phyloP scores from a whole-genome alignment of 768 basidiomycete genomes.

The Mycena alexandri region DNA sequence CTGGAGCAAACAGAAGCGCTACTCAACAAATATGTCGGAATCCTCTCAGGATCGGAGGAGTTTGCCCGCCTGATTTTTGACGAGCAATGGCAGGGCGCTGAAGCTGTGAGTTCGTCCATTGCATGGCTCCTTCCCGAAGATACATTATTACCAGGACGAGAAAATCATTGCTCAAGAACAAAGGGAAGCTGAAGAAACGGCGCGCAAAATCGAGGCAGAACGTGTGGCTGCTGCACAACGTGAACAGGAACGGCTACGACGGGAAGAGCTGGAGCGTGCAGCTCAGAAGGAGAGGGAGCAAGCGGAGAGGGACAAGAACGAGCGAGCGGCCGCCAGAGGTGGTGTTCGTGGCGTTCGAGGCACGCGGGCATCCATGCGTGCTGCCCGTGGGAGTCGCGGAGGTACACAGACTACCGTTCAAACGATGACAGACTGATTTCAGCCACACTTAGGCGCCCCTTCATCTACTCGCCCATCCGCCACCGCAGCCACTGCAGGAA shows the following conservation, averaged over 20 bases:
- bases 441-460: constrained; percentile 1
- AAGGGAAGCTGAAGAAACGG: constrained; percentile 56
- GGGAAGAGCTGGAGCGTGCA: constrained; percentile 61
- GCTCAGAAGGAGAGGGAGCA: constrained; percentile 58
- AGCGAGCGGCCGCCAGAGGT: constrained; percentile 58
- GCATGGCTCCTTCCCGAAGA: not conserved
- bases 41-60: constrained; percentile 78
- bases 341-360: constrained; percentile 80
- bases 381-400: constrained; percentile 51
- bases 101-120: constrained; percentile 62
- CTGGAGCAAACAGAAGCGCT: constrained; percentile 79
- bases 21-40: constrained; percentile 79
- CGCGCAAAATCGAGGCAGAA: constrained; percentile 61
- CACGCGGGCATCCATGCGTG: constrained; percentile 74
- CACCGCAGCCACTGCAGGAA: not conserved
- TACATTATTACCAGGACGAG: constrained; percentile 66
- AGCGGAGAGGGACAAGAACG: constrained; percentile 60
- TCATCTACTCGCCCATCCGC: constrained; percentile 14
- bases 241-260: constrained; percentile 63
- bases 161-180: constrained; percentile 62
- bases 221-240: constrained; percentile 51
- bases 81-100: constrained; percentile 81
- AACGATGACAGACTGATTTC: not conserved
- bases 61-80: constrained; percentile 79
- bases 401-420: constrained; percentile 45